Evolutionary conservation across 2,329 filamentous ascomycete species (phyloP), one percentile per base, ranked within the genome.

Genomic region (Paraphaeosphaeria sporulosa): DNA sequence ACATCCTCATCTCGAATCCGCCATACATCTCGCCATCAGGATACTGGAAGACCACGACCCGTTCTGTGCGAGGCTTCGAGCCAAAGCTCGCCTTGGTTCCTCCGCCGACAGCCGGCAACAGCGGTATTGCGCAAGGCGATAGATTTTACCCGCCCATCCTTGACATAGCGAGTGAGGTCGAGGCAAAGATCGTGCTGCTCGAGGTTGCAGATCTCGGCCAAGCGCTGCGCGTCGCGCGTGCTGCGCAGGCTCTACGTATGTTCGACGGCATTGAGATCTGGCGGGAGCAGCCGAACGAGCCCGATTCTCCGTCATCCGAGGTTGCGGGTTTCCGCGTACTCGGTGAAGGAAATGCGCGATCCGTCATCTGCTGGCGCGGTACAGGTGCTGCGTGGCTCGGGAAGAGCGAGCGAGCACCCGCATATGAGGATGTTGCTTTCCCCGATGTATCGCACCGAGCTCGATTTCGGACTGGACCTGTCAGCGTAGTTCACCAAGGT

Each of bases 1-100:
- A 96, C 63, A 79, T 98, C 4, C 78, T 99, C 1, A 86, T 95
- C 38, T 91, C 91, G 1, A 99, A 99, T 71, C 95, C 95, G 17
- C 95, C 95, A 0, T 98, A 98, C 75, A 89, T 98, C 53, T 96
- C 93, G 1, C 80, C 82, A 0, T 64, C 0, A 3, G 86, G 85
- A 8, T 93, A 91, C 70, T 78, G 83, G 42, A 83, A 78, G 42
- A 86, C 86, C 19, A 93, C 90, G 1, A 82, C 84, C 1, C 86
- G 88, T 27, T 94, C 91, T 13, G 94, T 97, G 32, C 86, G 93
- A 17, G 87, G 87, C 48, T 93, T 88, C 73, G 95, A 99, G 78
- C 95, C 95, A 3, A 86, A 82, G 64, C 78, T 91, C 13, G 95
- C 95, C 0, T 83, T 98, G 15, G 91, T 98, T 7, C 63, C 62